Conservation (phyloP, 495 filamentous ascomycete species). For the Aspergillus olivimuriae region DNA sequence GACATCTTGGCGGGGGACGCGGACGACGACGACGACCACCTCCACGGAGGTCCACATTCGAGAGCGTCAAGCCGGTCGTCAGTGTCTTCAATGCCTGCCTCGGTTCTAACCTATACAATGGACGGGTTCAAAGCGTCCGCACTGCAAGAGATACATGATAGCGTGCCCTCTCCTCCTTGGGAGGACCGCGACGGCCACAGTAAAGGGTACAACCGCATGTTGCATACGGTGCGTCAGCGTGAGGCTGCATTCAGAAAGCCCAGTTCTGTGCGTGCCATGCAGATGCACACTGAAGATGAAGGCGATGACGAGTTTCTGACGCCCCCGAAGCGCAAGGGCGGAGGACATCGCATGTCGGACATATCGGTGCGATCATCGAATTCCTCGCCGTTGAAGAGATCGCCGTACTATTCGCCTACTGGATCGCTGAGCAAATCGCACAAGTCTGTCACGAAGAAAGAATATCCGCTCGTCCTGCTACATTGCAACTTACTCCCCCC, state of each 20-base stretch:
- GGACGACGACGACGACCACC: conserved; percentile 26
- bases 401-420: conserved; percentile 42
- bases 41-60: conserved; percentile 23
- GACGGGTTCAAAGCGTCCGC: conserved; percentile 16
- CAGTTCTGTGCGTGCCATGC: conserved; percentile 69
- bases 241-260: conserved; percentile 58
- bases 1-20: conserved; percentile 24
- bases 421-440: conserved; percentile 42
- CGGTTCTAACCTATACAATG: conserved; percentile 27
- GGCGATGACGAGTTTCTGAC: conserved; percentile 33
- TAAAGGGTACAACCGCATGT: conserved; percentile 13
- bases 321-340: conserved; percentile 27
- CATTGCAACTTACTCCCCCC: conserved; percentile 79
- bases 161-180: conserved; percentile 16
- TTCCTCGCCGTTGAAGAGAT: conserved; percentile 31
- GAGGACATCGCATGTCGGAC: conserved; percentile 19
- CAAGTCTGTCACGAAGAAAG: conserved; percentile 56
- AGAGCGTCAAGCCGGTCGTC: conserved; percentile 40
- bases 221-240: conserved; percentile 29
- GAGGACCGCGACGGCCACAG: conserved; percentile 21
- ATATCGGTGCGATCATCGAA: conserved; percentile 30
- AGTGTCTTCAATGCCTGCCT: conserved; percentile 35
- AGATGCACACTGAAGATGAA: conserved; percentile 58
- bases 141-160: conserved; percentile 13
- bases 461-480: conserved; percentile 74